phyloP scores from a whole-genome alignment of 805 yeast species.

The Suhomyces faveliae region DNA sequence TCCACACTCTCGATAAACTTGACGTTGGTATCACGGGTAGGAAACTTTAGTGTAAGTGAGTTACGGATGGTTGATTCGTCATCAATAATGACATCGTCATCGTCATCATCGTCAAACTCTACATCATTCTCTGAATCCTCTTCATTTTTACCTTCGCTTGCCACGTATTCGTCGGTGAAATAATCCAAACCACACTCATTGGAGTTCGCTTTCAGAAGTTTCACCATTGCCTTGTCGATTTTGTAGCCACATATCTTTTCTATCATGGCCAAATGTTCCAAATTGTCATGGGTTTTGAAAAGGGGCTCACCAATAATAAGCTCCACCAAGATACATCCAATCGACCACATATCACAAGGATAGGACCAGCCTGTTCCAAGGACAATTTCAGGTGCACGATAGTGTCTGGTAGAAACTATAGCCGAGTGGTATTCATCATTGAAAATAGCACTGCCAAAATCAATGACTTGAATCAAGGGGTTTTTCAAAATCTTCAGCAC shows the following conservation, averaged over 20 bases:
- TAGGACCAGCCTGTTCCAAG: conserved; percentile 95
- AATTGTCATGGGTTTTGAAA: conserved; percentile 91
- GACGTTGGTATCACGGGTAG: conserved; percentile 38
- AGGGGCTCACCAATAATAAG: conserved; percentile 90
- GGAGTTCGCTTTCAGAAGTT: conserved; percentile 29
- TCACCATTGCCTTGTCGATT: conserved; percentile 46
- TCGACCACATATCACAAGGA: conserved; percentile 96
- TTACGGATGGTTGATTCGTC: conserved; percentile 26
- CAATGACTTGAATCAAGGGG: conserved; percentile 86
- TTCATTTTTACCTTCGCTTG: not conserved
- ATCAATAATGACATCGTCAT: conserved; percentile 32
- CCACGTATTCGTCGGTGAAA: conserved; percentile 28
- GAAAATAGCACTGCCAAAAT: conserved; percentile 96
- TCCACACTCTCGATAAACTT: conserved; percentile 40
- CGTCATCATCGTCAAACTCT: conserved; percentile 14
- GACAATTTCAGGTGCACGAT: conserved; percentile 95
- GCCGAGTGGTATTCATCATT: conserved; percentile 91
- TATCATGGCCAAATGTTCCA: conserved; percentile 94
- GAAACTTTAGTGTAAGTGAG: conserved; percentile 35
- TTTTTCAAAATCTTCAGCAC: conserved; percentile 55
- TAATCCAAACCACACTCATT: conserved; percentile 43
- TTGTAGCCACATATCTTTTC: conserved; percentile 66
- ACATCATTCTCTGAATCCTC: conserved; percentile 4
- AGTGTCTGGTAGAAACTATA: conserved; percentile 92
- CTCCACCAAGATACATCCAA: conserved; percentile 92